Base-by-base conservation (phyloP, 176 grass and related monocot species). In the Echinochloa phyllopogon region DNA sequence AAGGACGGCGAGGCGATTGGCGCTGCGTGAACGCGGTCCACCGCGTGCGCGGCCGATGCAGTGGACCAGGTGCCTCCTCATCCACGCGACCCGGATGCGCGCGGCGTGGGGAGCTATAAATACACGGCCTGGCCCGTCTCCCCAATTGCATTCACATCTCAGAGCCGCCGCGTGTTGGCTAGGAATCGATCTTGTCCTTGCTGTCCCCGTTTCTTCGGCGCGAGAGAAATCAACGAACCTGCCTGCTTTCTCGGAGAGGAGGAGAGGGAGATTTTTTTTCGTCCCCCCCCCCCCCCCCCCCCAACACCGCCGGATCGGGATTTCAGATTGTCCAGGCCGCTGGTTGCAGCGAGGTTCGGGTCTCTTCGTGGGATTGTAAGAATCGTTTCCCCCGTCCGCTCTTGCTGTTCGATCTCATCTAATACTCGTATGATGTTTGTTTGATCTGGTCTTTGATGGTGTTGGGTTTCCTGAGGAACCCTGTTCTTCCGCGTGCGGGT, bases 341-440 rank as follows among this genome's bases (percentile, higher is more conserved):
- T 82, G 38, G 65, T 70, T 21, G 79, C 50, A 44, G 79, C 65
- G 38, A 4, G 79, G 64, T 25, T 68, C 50, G 8, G 16, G 36
- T 1, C 8, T 33, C 23, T 79, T 84, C 75, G 48, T 65, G 58
- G 59, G 81, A 82, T 63, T 78, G 88, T 86, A 86, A 86, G 83
- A 1, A 73, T 75, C 10, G 39, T 59, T 67, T 7, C 45, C 57
- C 4, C 25, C 52, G n/a, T 63, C 15, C 6, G 39, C 6, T 77
- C 11, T 45, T 82, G 7, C 10, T 58, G 10, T 49, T 25, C 53
- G 43, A 43, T 20, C 16, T 33, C 0, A 5, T 81, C 1, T 3
- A 1, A 0, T 18, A 5, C 4, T 33, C 29, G 29, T 57, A 24
- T 51, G 15, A 7, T 17, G 71, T 62, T 41, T 21, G 48, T 15